Base-by-base conservation (phyloP, 2,329 filamentous ascomycete genomes). In the Xylariaceae sp. region DNA sequence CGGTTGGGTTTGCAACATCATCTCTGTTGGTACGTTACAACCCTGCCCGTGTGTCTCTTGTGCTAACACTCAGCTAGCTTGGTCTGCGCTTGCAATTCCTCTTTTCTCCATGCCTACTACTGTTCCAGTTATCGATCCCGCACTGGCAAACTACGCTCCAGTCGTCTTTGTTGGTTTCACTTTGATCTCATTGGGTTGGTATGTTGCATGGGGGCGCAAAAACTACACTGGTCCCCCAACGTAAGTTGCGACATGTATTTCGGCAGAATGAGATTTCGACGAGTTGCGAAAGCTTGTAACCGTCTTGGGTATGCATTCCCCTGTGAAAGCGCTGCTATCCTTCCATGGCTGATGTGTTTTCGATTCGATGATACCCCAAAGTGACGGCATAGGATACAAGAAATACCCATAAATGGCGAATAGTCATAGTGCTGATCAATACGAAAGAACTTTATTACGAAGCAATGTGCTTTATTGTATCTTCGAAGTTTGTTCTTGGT, bases 91-190 rank as follows among this genome's bases (percentile, higher is more conserved):
- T 48, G 86, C 85, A 29, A 82, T 90, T 46, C 86, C 87, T 1
- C 80, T 91, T 13, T 91, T 91, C 77, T 91, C 84, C 72, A 88
- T 89, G 84, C 87, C 86, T 0, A 80, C 83, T 0, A 72, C 72
- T 36, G 73, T 88, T n/a, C 84, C 84, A 5, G 84, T 88, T 32
- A 80, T 78, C 0, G 71, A 66, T 15, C 61, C 79, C 5, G 67
- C 72, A 15, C 79, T 76, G 32, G 86, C 90, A 77, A 91, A 91
- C 77, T 91, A 89, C 70, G 87, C 87, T 1, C 84, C 84, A 11
- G 87, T 85, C 27, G 87, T 91, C n/a, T 89, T 91, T 62, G 81
- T 87, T 21, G 85, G 77, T 4, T 86, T 88, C 57, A 79, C 82
- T 49, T 42, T 75, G 32, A 78, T 90, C 52, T 82, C 87, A 1